phyloP scores from a whole-genome alignment of 768 basidiomycete genomes.

The Russula brevipes region DNA sequence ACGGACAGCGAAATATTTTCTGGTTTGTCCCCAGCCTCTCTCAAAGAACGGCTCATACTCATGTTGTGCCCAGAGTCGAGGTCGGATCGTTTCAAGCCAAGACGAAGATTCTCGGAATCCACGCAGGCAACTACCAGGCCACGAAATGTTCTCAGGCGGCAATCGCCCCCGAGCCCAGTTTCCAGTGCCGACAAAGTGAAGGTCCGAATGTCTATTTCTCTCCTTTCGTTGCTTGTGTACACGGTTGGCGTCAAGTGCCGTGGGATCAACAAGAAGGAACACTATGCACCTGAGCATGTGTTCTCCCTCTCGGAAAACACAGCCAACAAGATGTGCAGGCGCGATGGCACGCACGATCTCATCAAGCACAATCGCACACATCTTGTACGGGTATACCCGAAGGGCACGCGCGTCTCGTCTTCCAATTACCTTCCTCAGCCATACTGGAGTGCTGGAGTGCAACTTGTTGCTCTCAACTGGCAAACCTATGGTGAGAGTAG shows the following conservation, averaged over 20 bases:
- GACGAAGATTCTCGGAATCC: conserved; percentile 29
- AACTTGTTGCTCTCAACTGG: conserved; percentile 95
- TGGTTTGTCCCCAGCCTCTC: conserved; percentile 9
- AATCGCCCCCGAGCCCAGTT: conserved; percentile 17
- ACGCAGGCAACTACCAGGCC: conserved; percentile 40
- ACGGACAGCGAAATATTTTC: conserved; percentile 31
- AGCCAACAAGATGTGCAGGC: conserved; percentile 69
- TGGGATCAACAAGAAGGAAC: conserved; percentile 80
- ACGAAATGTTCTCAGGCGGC: conserved; percentile 35
- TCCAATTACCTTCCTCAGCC: conserved; percentile 86
- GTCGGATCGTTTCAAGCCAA: conserved; percentile 26
- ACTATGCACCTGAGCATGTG: conserved; percentile 82
- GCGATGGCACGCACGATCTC: conserved; percentile 54
- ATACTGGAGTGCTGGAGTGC: conserved; percentile 85
- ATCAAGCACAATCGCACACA: conserved; percentile 85
- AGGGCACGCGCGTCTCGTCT: conserved; percentile 72
- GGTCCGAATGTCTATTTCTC: conserved; percentile 65
- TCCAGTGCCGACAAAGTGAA: conserved; percentile 34
- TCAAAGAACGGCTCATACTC: not conserved
- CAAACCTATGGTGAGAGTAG: conserved; percentile 78
- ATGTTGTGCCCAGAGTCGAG: conserved; percentile 22
- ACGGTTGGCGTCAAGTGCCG: conserved; percentile 94
- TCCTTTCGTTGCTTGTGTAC: conserved; percentile 80
- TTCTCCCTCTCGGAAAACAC: conserved; percentile 89
- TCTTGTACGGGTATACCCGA: conserved; percentile 82